These are phyloP conservation scores for Botrytis elliptica DNA, from an alignment of 2,329 filamentous ascomycete species.

Conservation along the genomic window DNA sequence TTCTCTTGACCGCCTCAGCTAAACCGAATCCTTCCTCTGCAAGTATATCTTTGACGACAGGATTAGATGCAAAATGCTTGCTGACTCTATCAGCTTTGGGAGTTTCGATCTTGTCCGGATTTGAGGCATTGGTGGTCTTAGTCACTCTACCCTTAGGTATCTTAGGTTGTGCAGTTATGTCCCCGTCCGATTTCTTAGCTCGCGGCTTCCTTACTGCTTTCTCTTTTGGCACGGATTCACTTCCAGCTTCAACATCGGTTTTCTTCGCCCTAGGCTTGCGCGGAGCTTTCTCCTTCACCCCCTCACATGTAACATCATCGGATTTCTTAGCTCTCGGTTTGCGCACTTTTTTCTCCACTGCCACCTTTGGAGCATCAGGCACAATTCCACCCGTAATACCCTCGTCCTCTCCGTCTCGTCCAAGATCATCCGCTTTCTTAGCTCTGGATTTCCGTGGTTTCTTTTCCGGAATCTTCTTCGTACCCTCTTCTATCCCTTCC, in stretches of 20 bases:
- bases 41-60: neutral
- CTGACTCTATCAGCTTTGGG: constrained; percentile 24
- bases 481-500: constrained; percentile 20
- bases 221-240: constrained; percentile 20
- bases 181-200: constrained; percentile 28
- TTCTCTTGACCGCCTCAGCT: constrained; percentile 51
- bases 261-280: constrained; percentile 32
- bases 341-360: constrained; percentile 30
- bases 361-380: neutral
- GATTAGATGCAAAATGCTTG: constrained; percentile 17
- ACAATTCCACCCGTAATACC: neutral
- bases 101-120: constrained; percentile 20
- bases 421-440: constrained; percentile 29
- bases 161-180: constrained; percentile 37
- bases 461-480: constrained; percentile 16
- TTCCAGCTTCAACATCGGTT: constrained; percentile 19
- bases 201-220: constrained; percentile 25
- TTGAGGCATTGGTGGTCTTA: constrained; percentile 35
- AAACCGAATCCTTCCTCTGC: constrained; percentile 30
- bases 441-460: constrained; percentile 27
- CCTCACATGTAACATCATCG: constrained; percentile 1
- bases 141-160: constrained; percentile 40
- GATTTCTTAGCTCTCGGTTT: constrained; percentile 31
- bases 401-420: neutral
- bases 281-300: constrained; percentile 29